Base-by-base conservation (phyloP, 257 asterid species). In the Henckelia pumila region DNA sequence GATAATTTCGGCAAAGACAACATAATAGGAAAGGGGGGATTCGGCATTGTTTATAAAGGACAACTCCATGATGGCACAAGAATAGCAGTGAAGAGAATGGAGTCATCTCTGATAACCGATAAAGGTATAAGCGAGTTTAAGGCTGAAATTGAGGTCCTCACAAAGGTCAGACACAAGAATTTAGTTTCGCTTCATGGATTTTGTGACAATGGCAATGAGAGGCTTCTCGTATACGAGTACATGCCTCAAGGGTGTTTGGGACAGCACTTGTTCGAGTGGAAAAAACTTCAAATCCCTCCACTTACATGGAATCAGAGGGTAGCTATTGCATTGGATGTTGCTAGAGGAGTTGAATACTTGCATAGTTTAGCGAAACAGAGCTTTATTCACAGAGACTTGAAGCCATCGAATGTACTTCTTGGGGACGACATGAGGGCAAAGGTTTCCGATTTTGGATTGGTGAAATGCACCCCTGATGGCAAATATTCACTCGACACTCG, bases 401-500 rank as follows among this genome's bases (percentile, higher is more conserved):
- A n/a, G 63, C 96, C 99, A 0, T 82, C 96, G 2, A 93, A 93
- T 63, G 80, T 93, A 64, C 95, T 93, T 50, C 78, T 93, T 3
- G 95, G 92, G 60, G 89, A 93, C 69, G 91, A 87, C 40, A 75
- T 86, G 91, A 90, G 92, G 73, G 97, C 96, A 9, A 93, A 93
- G 77, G 99, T 93, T 72, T 76, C 97, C 0, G 99, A 93, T 83
- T 93, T 94, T 56, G 99, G 99, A 26, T 68, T 94, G 83, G 99
- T 94, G 47, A 84, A 80, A 64, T 76, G 80, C 10, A 92, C 97
- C 5, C 92, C 93, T 1, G 88, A 83, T 30, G 87, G 89, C 1
- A 79, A 76, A 32, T 50, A 68, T 60, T 91, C 99, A 0, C 47
- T 91, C 5, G 93, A 85, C 70, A 91, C 99, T 1, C 71, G 77